Base-by-base conservation (phyloP, 768 basidiomycete species). In the Stropharia rugosoannulata region DNA sequence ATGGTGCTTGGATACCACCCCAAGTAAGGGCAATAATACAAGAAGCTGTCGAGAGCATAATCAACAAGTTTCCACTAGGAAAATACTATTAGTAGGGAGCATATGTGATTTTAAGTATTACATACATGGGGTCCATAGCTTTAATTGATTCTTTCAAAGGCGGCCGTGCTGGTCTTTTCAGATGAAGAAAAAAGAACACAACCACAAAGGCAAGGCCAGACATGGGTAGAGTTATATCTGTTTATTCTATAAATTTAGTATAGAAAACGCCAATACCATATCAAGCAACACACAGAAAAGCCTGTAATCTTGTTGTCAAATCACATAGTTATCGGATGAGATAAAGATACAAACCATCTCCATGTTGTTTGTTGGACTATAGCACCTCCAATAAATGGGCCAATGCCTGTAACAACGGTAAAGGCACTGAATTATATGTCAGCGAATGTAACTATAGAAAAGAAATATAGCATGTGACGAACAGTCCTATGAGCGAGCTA, bases 1-100 rank as follows among this genome's bases (percentile, higher is more conserved):
- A 85, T 1, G 75, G 59, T 53, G 69, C 75, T 0, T 58, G 53
- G 29, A 74, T 64, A 1, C 83, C 82, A 35, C 75, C 82, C 78
- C 78, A 82, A 1, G 78, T 81, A 4, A 84, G 63, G 0, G 61
- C 80, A 37, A 81, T 63, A 19, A 76, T 67, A 15, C 54, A 58
- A 1, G 70, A 60, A 2, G 63, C 64, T 1, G 78, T 68, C 13
- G 68, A 62, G 1, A 64, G 60, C 7, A 80, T 68, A 7, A 81
- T 61, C 7, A 81, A 59, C 4, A 73, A 36, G 49, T 78, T 80
- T 11, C 80, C 80, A 15, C 80, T 76, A 52, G 15, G 51, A 9
- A 50, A 19, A 16, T 38, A 8, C 8, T 1, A 10, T 58, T 41
- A 15, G 6, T 16, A 29, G 11, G 47, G 8, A 18, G 19, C 41